Conservation (phyloP, 2,329 filamentous ascomycete genomes). For the Verruconis gallopava region DNA sequence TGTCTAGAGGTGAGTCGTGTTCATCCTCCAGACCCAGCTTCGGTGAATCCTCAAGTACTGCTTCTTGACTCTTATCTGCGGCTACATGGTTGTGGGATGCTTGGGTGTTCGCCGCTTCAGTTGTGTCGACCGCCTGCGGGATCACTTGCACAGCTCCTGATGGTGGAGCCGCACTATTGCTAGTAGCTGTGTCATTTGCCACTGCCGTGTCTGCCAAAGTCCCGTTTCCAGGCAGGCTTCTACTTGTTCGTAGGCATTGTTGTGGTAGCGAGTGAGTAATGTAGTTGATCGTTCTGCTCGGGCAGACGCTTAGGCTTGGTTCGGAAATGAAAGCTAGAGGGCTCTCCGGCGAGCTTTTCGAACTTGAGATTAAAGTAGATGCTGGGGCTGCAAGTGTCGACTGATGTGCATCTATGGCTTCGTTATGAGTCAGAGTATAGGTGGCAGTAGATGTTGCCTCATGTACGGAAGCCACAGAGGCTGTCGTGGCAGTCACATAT, state of each 20-base stretch:
- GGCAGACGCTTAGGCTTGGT: conserved; percentile 21
- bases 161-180: not conserved
- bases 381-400: too few species aligned
- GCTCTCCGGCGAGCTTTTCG: too few species aligned
- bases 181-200: not conserved
- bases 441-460: too few species aligned
- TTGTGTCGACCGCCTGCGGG: too few species aligned
- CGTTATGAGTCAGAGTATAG: too few species aligned
- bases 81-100: too few species aligned
- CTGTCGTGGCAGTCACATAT: not conserved
- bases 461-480: too few species aligned
- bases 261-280: conserved; percentile 67
- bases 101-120: too few species aligned
- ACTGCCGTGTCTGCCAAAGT: not conserved
- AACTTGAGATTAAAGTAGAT: too few species aligned
- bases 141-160: too few species aligned
- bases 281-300: conserved; percentile 59
- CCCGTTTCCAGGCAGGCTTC: conserved; percentile 23
- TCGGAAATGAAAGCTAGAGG: not conserved
- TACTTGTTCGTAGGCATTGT: conserved; percentile 57
- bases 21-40: conserved; percentile 33
- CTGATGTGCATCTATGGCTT: too few species aligned
- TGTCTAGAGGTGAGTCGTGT: conserved; percentile 54
- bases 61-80: not conserved
- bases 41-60: conserved; percentile 2